Evolutionary conservation across 2,329 filamentous ascomycete genomes (phyloP).

Genomic region (Aspergillus versicolor): DNA sequence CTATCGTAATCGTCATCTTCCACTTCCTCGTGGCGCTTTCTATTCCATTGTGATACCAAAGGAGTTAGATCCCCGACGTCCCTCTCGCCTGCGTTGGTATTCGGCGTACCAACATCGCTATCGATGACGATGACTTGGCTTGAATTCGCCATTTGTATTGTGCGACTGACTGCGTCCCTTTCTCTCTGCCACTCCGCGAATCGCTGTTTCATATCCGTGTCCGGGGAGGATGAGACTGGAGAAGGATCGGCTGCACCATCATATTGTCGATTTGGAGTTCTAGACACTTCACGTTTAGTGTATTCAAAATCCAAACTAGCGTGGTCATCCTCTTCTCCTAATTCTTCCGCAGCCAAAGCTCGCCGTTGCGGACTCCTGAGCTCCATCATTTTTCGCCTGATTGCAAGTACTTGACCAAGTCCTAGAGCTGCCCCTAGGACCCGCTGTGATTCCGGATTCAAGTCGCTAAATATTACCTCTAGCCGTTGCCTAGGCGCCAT

Average conservation of each 20-base stretch:
- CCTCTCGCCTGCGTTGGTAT: neutral
- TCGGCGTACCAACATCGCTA: constrained; percentile 33
- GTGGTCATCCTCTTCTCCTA: constrained; percentile 1
- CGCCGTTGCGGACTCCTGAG: constrained; percentile 8
- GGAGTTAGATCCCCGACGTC: neutral
- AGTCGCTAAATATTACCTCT: constrained; percentile 38
- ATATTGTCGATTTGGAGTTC: constrained; percentile 10
- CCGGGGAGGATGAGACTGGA: constrained; percentile 11
- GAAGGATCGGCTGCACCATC: neutral
- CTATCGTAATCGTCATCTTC: neutral
- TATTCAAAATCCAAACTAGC: neutral
- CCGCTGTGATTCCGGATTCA: constrained; percentile 37
- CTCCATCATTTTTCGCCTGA: constrained; percentile 27
- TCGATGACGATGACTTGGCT: constrained; percentile 47
- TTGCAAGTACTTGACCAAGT: constrained; percentile 45
- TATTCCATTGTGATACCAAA: neutral
- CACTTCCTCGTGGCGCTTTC: neutral
- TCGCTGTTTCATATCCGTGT: constrained; percentile 28
- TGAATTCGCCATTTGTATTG: constrained; percentile 44
- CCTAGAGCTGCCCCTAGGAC: constrained; percentile 42
- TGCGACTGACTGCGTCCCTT: constrained; percentile 43
- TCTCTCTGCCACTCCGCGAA: constrained; percentile 47
- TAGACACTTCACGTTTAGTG: constrained; percentile 8
- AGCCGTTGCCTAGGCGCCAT: constrained; percentile 28
- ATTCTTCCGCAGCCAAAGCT: neutral